A percentile compares a stretch with the other conserved stretches of the same genome.
Evolutionary conservation across 1,139 yeast species (phyloP).

Genomic region (Lodderomyces margitis): DNA sequence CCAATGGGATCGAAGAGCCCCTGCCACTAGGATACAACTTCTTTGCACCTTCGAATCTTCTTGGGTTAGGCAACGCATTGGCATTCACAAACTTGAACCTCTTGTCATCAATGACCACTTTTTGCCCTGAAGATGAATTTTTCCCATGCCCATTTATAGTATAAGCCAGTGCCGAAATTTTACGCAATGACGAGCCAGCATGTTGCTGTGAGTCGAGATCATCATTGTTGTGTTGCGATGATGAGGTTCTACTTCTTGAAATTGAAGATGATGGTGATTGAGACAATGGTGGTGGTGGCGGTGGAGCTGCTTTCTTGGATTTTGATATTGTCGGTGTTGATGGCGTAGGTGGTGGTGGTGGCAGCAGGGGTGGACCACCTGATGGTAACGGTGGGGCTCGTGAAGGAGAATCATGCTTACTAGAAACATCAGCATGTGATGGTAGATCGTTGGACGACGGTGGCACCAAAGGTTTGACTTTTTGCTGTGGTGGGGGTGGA

Average conservation of each 20-base stretch:
- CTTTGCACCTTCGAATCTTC: constrained; percentile 54
- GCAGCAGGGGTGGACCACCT: constrained; percentile 16
- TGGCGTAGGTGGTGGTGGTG: constrained; percentile 20
- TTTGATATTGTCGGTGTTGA: constrained; percentile 17
- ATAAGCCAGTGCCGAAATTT: constrained; percentile 57
- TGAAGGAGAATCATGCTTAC: constrained; percentile 8
- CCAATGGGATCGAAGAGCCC: constrained; percentile 89
- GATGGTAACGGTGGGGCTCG: constrained; percentile 14
- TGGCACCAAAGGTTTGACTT: background rate
- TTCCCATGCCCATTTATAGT: constrained; percentile 35
- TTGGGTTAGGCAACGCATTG: constrained; percentile 76
- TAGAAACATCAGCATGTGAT: background rate
- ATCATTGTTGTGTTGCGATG: constrained; percentile 13
- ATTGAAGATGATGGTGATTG: background rate
- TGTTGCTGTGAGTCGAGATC: constrained; percentile 44
- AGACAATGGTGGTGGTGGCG: constrained; percentile 28
- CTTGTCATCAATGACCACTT: constrained; percentile 61
- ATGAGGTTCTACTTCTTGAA: constrained; percentile 12
- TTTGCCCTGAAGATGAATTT: constrained; percentile 18
- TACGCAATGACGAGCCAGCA: constrained; percentile 51
- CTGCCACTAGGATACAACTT: constrained; percentile 94
- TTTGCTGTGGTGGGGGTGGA: constrained; percentile 10
- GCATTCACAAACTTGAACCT: constrained; percentile 72
- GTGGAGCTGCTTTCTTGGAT: constrained; percentile 29
- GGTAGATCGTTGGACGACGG: background rate